Conservation (phyloP, 306 rosid species). For the Cucumis cinereus region DNA sequence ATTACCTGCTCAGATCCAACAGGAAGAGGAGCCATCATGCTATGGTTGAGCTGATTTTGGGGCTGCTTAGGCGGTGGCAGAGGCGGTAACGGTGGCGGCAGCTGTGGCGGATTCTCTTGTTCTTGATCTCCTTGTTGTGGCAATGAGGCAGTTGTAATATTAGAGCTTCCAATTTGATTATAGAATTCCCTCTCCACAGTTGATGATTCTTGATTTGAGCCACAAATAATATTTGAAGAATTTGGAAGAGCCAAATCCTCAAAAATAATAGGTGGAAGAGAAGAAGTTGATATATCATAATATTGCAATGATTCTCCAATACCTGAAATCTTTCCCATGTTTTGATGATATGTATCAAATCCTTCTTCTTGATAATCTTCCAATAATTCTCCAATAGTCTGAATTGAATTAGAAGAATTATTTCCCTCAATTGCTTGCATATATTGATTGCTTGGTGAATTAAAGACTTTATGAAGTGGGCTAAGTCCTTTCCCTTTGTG, state of each 20-base stretch:
- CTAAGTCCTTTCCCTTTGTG: slow-evolving; percentile 76
- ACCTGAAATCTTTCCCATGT: slow-evolving; percentile 9
- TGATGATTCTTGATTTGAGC: slow-evolving; percentile 24
- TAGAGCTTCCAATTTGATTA: slow-evolving; percentile 22
- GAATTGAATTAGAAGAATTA: slow-evolving; percentile 13
- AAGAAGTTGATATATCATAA: slow-evolving; percentile 26
- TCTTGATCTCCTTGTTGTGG: slow-evolving; percentile 41
- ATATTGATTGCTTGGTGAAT: slow-evolving; percentile 52
- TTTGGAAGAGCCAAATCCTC: slow-evolving; percentile 26
- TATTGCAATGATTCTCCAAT: slow-evolving; percentile 21
- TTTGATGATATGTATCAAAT: slow-evolving; percentile 11
- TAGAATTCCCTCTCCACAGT: slow-evolving; percentile 21
- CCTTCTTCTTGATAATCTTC: slow-evolving; percentile 44
- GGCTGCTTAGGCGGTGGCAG: slow-evolving; percentile 6
- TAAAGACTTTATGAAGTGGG: slow-evolving; percentile 70
- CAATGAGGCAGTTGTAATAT: slow-evolving; percentile 16
- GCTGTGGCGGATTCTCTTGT: not conserved
- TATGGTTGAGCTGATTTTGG: slow-evolving; percentile 17
- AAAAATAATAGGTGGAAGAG: slow-evolving; percentile 19
- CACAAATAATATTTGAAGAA: slow-evolving; percentile 30
- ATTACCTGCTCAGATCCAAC: slow-evolving; percentile 39
- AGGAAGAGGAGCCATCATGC: slow-evolving; percentile 39
- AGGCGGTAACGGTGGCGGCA: not conserved
- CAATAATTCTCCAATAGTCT: slow-evolving; percentile 57
- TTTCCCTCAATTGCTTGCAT: slow-evolving; percentile 38